Evolutionary conservation across 2,329 filamentous ascomycete species (phyloP).

Genomic region (Chalaropsis thielavioides): DNA sequence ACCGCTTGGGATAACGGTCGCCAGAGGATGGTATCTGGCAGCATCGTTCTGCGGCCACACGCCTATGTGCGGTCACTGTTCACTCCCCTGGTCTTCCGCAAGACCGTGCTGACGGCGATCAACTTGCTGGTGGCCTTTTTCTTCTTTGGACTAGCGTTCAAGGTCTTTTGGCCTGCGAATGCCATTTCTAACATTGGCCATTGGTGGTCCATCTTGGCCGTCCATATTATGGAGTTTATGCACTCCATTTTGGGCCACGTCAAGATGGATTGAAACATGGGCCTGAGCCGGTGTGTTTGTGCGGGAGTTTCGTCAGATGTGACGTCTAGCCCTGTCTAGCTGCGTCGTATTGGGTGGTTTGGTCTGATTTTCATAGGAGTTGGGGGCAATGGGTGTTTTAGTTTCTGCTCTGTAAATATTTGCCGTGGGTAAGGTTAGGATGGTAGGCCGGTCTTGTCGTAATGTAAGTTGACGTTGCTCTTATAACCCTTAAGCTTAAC

Average conservation of each 20-base stretch:
- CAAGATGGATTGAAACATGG: neutral
- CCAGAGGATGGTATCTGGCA: neutral
- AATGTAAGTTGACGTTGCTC: neutral
- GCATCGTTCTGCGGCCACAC: neutral
- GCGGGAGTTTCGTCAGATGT: neutral
- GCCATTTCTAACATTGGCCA: neutral
- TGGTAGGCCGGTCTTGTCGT: neutral
- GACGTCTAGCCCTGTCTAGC: neutral
- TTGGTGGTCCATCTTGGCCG: neutral
- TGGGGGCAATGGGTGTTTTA: neutral
- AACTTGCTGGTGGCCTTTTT: slow-evolving; percentile 2
- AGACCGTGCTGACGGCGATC: neutral
- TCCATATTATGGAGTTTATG: neutral
- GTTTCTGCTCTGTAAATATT: neutral
- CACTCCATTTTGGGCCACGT: neutral
- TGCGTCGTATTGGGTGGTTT: neutral
- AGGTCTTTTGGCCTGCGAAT: neutral
- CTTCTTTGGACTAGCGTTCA: neutral
- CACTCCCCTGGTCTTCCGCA: neutral
- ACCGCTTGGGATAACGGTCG: neutral
- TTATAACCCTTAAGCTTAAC: neutral
- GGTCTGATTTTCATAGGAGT: neutral
- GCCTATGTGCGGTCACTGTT: neutral
- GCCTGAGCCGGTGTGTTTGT: neutral
- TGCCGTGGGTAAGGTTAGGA: too few relatives aligned